Percentiles rank a stretch among this genome's conserved stretches.
Conservation (phyloP, 2,329 filamentous ascomycete genomes). For the Aspergillus sp. region DNA sequence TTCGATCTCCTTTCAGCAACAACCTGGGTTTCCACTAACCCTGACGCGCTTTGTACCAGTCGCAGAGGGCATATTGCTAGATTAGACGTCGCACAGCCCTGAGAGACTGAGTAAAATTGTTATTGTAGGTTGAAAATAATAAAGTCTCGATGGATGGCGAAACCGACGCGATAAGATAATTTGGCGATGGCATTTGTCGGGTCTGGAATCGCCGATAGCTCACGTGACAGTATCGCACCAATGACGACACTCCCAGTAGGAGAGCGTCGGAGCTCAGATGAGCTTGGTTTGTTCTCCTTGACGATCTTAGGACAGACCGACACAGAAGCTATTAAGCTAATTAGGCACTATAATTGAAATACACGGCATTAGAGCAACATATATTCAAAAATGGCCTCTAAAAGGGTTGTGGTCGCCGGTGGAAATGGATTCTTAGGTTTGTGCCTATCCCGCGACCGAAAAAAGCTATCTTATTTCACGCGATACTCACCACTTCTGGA, state of each 20-base stretch:
- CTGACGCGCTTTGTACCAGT: constrained; percentile 52
- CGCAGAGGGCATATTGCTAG: constrained; percentile 46
- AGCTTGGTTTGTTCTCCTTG: no score
- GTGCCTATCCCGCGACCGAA: constrained; percentile 26
- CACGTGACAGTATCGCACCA: no score
- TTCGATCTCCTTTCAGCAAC: neutral
- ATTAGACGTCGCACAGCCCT: no score
- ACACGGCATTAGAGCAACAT: constrained; percentile 6
- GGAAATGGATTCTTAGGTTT: constrained; percentile 85
- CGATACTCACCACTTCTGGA: neutral
- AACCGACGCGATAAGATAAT: neutral
- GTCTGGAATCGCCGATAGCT: no score
- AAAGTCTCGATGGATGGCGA: neutral
- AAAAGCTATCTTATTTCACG: constrained; percentile 1
- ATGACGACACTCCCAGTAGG: no score
- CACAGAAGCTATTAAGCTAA: neutral
- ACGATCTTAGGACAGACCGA: no score
- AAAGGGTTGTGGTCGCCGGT: constrained; percentile 84
- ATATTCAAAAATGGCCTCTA: constrained; percentile 50
- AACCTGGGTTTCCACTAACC: constrained; percentile 23
- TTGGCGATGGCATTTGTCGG: no score
- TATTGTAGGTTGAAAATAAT: neutral
- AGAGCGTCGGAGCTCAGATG: no score
- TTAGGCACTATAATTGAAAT: neutral
- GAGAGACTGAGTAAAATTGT: neutral